phyloP scores from a whole-genome alignment of 495 filamentous ascomycete genomes.

The Xylaria sp. region DNA sequence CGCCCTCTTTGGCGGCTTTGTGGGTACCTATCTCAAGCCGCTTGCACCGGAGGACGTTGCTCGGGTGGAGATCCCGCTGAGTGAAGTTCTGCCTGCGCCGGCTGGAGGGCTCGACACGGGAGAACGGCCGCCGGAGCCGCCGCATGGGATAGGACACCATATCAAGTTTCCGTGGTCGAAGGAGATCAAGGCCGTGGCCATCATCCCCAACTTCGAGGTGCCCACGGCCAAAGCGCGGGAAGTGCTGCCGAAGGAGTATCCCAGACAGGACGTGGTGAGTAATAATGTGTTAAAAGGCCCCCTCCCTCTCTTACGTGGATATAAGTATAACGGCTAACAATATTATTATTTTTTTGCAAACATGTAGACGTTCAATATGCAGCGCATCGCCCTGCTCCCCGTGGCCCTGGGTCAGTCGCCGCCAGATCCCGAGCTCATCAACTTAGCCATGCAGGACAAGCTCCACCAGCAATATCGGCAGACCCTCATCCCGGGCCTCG shows the following conservation, averaged over 20 bases:
- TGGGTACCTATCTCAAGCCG: conserved; percentile 93
- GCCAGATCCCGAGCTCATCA: conserved; percentile 91
- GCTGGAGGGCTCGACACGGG: conserved; percentile 90
- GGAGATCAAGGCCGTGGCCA: conserved; percentile 92
- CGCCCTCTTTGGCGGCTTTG: conserved; percentile 94
- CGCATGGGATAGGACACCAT: conserved; percentile 88
- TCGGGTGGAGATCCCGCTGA: conserved; percentile 90
- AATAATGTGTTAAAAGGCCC: background rate
- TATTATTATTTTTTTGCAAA: no score
- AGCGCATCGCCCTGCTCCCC: conserved; percentile 86
- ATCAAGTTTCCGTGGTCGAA: conserved; percentile 89
- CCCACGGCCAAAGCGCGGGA: conserved; percentile 84
- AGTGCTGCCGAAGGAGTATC: conserved; percentile 79
- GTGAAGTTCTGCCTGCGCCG: conserved; percentile 86
- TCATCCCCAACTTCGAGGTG: conserved; percentile 94
- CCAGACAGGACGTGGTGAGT: conserved; percentile 77
- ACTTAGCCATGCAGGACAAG: conserved; percentile 96
- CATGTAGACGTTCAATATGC: conserved; percentile 88
- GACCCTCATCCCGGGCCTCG: conserved; percentile 85
- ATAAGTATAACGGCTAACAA: conserved; percentile 9
- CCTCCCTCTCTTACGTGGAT: background rate
- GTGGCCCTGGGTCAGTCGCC: conserved; percentile 85
- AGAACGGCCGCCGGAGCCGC: conserved; percentile 82
- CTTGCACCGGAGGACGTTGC: conserved; percentile 83
- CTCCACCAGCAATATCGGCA: conserved; percentile 94